phyloP scores from a whole-genome alignment of 345 rosid species.

The Pistacia atlantica region DNA sequence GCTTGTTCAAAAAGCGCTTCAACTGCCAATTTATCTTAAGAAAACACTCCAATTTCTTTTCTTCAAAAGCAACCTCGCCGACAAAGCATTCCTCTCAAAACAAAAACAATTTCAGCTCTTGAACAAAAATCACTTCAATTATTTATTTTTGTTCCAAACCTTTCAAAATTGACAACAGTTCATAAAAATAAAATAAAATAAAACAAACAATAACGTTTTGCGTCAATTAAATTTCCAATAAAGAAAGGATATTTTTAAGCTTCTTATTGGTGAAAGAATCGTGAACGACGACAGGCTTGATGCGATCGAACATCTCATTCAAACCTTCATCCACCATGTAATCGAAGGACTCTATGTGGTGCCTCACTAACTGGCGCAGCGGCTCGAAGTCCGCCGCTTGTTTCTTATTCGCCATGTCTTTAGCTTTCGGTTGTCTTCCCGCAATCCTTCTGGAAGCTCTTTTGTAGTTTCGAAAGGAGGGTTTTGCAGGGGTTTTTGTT shows the following conservation, averaged over 20 bases:
- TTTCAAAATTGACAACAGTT: neutral
- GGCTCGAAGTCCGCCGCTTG: constrained; percentile 46
- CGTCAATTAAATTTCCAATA: no score
- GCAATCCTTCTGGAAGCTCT: neutral
- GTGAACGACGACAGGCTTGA: constrained; percentile 57
- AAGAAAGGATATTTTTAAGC: constrained; percentile 72
- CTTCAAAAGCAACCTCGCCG: no score
- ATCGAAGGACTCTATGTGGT: constrained; percentile 85
- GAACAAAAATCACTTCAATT: no score
- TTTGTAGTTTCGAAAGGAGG: neutral
- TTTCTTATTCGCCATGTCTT: constrained; percentile 1
- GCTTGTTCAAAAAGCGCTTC: neutral
- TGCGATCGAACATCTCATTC: constrained; percentile 57
- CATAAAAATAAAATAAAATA: neutral
- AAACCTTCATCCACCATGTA: constrained; percentile 80
- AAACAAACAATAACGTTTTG: neutral
- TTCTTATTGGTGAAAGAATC: constrained; percentile 46
- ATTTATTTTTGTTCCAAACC: no score
- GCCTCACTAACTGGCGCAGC: constrained; percentile 66
- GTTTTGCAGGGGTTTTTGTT: constrained; percentile 1
- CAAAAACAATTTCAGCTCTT: no score
- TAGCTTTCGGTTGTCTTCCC: no score
- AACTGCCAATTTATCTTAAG: neutral
- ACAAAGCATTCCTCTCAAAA: no score
- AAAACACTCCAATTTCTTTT: no score